Conservation (phyloP, 352 stramenopile species). For the Phytophthora meadii region DNA sequence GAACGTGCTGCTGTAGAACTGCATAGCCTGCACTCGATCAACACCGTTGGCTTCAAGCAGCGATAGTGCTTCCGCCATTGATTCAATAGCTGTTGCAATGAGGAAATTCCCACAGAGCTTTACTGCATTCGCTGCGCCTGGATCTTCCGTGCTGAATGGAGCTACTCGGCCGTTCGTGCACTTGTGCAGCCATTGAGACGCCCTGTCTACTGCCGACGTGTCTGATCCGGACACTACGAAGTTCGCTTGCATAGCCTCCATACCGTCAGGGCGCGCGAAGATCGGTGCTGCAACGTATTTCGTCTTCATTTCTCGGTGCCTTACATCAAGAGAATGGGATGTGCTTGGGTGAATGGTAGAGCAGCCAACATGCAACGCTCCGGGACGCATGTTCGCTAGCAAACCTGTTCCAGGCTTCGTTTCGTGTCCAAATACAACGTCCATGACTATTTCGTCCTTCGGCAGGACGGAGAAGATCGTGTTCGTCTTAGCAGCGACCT, state of each 20-base stretch:
- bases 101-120: slow-evolving; percentile 88
- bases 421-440: slow-evolving; percentile 45
- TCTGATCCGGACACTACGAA: slow-evolving; percentile 66
- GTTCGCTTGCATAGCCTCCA: slow-evolving; percentile 72
- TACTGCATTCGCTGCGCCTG: slow-evolving; percentile 73
- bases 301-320: slow-evolving; percentile 37
- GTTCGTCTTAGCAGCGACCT: slow-evolving; percentile 41
- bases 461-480: slow-evolving; percentile 73
- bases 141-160: slow-evolving; percentile 58
- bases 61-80: slow-evolving; percentile 72
- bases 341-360: slow-evolving; percentile 77
- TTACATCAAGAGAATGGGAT: slow-evolving; percentile 46
- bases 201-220: slow-evolving; percentile 37
- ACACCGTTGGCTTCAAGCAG: slow-evolving; percentile 77
- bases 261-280: slow-evolving; percentile 76
- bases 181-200: slow-evolving; percentile 44
- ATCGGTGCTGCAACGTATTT: slow-evolving; percentile 70
- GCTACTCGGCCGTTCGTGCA: slow-evolving; percentile 53
- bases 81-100: slow-evolving; percentile 82
- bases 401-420: slow-evolving; percentile 33
- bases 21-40: slow-evolving; percentile 74
- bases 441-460: slow-evolving; percentile 66
- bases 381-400: slow-evolving; percentile 40
- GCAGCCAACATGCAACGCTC: slow-evolving; percentile 68
- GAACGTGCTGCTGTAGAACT: slow-evolving; percentile 83